A percentile compares a stretch with the other conserved stretches of the same genome.
phyloP scores from a whole-genome alignment of 306 rosid genomes.

The Quercus parvula region DNA sequence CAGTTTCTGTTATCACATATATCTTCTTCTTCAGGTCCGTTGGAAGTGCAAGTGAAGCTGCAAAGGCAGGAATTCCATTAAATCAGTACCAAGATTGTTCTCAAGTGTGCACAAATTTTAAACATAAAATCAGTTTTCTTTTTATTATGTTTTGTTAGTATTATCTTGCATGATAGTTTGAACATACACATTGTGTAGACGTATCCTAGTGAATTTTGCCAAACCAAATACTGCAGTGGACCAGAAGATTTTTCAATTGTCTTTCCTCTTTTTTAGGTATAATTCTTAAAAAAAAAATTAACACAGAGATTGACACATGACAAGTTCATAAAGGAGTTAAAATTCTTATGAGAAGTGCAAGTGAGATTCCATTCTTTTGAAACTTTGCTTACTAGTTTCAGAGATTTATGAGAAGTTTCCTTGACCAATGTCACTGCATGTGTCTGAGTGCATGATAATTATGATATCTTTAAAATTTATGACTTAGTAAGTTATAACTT shows the following conservation, averaged over 20 bases:
- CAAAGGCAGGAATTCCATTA: conserved; percentile 58
- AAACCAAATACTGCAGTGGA: background rate
- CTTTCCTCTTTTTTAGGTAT: background rate
- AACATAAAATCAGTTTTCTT: conserved; percentile 25
- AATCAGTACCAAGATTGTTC: conserved; percentile 37
- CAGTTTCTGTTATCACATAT: background rate
- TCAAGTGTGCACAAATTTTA: conserved; percentile 42
- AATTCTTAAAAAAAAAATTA: background rate
- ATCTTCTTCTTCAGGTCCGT: conserved; percentile 37
- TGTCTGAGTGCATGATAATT: conserved; percentile 3
- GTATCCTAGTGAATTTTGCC: conserved; percentile 19
- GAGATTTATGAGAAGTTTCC: background rate
- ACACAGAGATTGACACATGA: background rate
- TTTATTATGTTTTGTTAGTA: conserved; percentile 4
- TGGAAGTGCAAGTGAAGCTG: conserved; percentile 57
- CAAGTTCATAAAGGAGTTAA: background rate
- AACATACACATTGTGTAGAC: conserved; percentile 10
- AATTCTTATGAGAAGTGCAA: background rate
- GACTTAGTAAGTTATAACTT: conserved; percentile 21
- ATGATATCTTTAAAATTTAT: background rate
- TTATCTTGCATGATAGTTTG: conserved; percentile 15
- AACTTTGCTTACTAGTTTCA: background rate
- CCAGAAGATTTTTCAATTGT: background rate
- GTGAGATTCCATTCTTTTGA: background rate
- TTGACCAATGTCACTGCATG: conserved; percentile 12